These are phyloP conservation scores for Reutealis trisperma DNA, from an alignment of 345 rosid species.

Conservation along the genomic window DNA sequence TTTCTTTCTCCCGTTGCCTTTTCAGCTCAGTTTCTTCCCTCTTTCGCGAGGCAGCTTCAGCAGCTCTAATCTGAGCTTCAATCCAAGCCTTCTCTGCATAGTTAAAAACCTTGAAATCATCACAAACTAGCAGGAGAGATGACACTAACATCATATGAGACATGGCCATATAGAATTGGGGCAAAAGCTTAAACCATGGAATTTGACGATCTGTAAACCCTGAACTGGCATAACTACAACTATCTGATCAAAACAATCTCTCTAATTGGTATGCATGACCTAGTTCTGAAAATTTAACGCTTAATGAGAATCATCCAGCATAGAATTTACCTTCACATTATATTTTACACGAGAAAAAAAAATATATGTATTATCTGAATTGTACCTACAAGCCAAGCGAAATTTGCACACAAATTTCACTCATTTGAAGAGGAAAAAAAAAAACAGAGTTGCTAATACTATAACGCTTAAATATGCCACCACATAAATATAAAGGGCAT, in stretches of 20 bases:
- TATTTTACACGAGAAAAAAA: too few species aligned
- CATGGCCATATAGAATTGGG: not conserved
- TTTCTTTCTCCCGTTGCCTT: conserved; percentile 55
- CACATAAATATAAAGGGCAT: not conserved
- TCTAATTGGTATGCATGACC: too few species aligned
- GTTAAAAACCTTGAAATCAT: not conserved
- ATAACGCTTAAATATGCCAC: not conserved
- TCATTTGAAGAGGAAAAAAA: too few species aligned
- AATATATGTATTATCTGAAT: not conserved
- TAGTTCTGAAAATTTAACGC: too few species aligned
- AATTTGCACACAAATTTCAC: too few species aligned
- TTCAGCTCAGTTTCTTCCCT: conserved; percentile 58
- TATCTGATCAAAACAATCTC: too few species aligned
- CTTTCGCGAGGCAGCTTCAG: conserved; percentile 52
- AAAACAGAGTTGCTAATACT: not conserved
- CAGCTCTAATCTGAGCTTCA: conserved; percentile 72
- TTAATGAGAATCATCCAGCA: too few species aligned
- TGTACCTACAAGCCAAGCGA: not conserved
- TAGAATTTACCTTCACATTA: too few species aligned
- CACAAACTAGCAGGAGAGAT: not conserved
- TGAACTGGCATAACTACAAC: too few species aligned
- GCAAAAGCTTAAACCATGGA: not conserved
- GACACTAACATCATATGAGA: not conserved
- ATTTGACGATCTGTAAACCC: not conserved
- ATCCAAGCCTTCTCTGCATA: conserved; percentile 67